Evolutionary conservation across 148 eudicot species (phyloP).

Genomic region (Diospyros kaki): DNA sequence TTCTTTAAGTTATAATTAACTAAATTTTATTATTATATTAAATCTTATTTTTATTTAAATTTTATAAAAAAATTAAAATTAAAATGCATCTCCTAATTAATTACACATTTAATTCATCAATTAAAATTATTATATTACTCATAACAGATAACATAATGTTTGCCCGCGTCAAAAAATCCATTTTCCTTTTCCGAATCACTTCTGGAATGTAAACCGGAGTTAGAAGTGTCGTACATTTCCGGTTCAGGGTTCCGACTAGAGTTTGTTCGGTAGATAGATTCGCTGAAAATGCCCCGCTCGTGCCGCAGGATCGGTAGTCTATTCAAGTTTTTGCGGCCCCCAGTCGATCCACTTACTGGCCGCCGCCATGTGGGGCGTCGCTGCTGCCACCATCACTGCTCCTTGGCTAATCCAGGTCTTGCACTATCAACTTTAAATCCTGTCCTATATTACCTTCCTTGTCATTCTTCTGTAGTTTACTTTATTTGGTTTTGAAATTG

Average conservation of each 20-base stretch:
- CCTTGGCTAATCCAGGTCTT: slow-evolving; percentile 62
- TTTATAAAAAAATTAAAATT: no score
- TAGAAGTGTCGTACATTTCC: no score
- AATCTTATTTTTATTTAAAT: no score
- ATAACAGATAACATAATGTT: no score
- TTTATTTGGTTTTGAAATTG: neutral
- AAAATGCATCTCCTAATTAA: no score
- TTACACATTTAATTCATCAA: no score
- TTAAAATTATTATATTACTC: no score
- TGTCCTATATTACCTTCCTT: neutral
- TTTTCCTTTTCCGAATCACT: no score
- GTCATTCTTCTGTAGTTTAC: neutral
- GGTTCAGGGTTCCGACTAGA: slow-evolving; percentile 10
- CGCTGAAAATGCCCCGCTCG: slow-evolving; percentile 11
- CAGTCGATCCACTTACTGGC: slow-evolving; percentile 55
- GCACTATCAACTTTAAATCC: neutral
- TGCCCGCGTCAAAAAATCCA: no score
- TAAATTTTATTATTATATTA: no score
- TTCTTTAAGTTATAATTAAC: no score
- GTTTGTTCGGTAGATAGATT: slow-evolving; percentile 7
- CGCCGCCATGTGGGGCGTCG: slow-evolving; percentile 77
- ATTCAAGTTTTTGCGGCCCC: slow-evolving; percentile 33
- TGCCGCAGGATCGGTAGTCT: slow-evolving; percentile 28
- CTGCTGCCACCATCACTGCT: slow-evolving; percentile 58
- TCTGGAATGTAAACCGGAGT: no score